Evolutionary conservation across 2,329 filamentous ascomycete species (phyloP).

Genomic region (Aulographum hederae): DNA sequence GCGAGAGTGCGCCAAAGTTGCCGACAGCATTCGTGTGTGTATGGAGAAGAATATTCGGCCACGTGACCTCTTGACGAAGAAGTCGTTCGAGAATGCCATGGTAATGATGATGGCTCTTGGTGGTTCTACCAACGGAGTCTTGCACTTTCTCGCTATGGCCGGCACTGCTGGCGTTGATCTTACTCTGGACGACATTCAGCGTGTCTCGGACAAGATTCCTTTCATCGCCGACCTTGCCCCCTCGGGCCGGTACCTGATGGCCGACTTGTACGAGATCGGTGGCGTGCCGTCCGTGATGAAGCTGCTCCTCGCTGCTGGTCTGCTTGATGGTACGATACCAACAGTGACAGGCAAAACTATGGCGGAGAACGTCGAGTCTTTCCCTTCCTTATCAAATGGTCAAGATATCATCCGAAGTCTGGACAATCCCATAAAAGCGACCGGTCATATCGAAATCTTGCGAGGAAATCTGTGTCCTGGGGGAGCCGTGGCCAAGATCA

Average conservation of each 20-base stretch:
- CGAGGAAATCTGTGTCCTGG: conserved; percentile 74
- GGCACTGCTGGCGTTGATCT: conserved; percentile 63
- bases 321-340: conserved; percentile 60
- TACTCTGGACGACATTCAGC: conserved; percentile 65
- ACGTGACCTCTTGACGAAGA: conserved; percentile 60
- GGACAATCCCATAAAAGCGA: conserved; percentile 66
- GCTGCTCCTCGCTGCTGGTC: conserved; percentile 54
- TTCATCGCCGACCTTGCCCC: conserved; percentile 77
- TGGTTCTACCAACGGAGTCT: conserved; percentile 72
- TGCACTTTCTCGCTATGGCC: conserved; percentile 84
- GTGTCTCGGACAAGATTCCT: conserved; percentile 65
- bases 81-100: conserved; percentile 72
- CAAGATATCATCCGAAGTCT: conserved; percentile 73
- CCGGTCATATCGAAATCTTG: conserved; percentile 77
- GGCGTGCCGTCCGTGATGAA: conserved; percentile 78
- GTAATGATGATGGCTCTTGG: conserved; percentile 86
- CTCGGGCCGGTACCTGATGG: conserved; percentile 70
- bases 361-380: conserved; percentile 60
- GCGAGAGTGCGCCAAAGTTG: conserved; percentile 69
- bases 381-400: conserved; percentile 57
- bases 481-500: conserved; percentile 89
- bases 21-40: conserved; percentile 57
- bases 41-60: conserved; percentile 74
- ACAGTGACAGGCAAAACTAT: conserved; percentile 77
- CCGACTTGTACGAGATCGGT: conserved; percentile 70